These are phyloP conservation scores for Globisporangium canariense DNA, from an alignment of 352 stramenopile species.

Conservation along the genomic window DNA sequence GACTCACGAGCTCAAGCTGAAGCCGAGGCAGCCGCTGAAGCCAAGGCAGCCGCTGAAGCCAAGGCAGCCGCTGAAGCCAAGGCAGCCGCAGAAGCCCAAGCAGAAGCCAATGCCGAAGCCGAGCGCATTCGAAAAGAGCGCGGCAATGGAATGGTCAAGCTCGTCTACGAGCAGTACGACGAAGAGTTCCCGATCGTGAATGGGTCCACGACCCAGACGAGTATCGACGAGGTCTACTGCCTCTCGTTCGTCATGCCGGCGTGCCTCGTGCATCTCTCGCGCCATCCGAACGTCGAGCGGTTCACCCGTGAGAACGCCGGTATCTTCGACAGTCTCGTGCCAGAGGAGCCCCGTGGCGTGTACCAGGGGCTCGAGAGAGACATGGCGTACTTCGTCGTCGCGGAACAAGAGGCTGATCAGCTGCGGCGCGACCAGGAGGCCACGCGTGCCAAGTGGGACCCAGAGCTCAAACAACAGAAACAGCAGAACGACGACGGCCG, in stretches of 20 bases:
- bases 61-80: constrained; percentile 4
- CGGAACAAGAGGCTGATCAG: constrained; percentile 77
- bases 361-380: constrained; percentile 69
- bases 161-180: constrained; percentile 89
- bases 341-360: constrained; percentile 65
- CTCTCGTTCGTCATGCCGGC: constrained; percentile 89
- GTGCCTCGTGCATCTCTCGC: constrained; percentile 72
- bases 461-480: constrained; percentile 30
- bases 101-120: constrained; percentile 13
- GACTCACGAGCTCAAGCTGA: background rate
- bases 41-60: background rate
- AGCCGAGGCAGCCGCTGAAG: background rate
- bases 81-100: background rate
- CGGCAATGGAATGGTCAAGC: constrained; percentile 59
- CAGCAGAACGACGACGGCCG: constrained; percentile 50
- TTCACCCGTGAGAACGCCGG: constrained; percentile 50
- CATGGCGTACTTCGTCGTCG: constrained; percentile 77
- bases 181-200: constrained; percentile 78
- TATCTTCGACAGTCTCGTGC: constrained; percentile 52
- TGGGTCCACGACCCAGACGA: constrained; percentile 69
- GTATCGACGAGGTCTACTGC: constrained; percentile 84
- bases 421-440: constrained; percentile 61
- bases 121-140: constrained; percentile 37
- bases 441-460: constrained; percentile 46
- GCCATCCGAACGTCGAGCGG: constrained; percentile 40